phyloP scores from a whole-genome alignment of 345 rosid species.

The Populus simonii region DNA sequence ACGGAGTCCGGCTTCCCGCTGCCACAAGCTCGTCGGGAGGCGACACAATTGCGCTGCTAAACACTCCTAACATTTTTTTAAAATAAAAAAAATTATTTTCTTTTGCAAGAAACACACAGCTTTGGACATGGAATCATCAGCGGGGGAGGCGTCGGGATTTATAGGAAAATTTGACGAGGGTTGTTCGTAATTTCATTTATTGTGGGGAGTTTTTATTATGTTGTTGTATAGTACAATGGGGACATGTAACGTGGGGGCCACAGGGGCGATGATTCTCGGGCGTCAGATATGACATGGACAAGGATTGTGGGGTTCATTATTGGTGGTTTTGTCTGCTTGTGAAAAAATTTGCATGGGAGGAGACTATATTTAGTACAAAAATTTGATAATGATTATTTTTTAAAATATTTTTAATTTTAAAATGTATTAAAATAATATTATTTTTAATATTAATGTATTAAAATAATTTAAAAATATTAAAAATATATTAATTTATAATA shows the following conservation, averaged over 20 bases:
- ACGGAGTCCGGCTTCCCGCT: conserved; percentile 90
- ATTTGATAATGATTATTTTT: no score
- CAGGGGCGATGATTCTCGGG: conserved; percentile 39
- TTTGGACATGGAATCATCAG: conserved; percentile 8
- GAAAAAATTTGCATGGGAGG: background rate
- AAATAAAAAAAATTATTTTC: background rate
- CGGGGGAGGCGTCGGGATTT: background rate
- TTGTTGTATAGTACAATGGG: background rate
- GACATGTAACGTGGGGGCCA: conserved; percentile 25
- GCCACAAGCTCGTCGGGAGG: conserved; percentile 98
- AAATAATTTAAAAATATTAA: no score
- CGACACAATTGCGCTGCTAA: conserved; percentile 69
- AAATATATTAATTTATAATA: no score
- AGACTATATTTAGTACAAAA: no score
- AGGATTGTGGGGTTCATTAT: conserved; percentile 8
- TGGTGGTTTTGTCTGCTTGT: conserved; percentile 1
- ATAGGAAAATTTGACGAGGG: conserved; percentile 21
- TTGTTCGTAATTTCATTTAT: conserved; percentile 8
- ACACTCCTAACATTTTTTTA: conserved; percentile 74
- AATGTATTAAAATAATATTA: no score
- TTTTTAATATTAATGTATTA: no score
- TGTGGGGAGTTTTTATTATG: background rate
- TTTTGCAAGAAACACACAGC: conserved; percentile 10
- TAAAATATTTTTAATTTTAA: no score
- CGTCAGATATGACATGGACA: conserved; percentile 21